Evolutionary conservation across 352 stramenopile genomes (phyloP).

Genomic region (Pythium sp.): DNA sequence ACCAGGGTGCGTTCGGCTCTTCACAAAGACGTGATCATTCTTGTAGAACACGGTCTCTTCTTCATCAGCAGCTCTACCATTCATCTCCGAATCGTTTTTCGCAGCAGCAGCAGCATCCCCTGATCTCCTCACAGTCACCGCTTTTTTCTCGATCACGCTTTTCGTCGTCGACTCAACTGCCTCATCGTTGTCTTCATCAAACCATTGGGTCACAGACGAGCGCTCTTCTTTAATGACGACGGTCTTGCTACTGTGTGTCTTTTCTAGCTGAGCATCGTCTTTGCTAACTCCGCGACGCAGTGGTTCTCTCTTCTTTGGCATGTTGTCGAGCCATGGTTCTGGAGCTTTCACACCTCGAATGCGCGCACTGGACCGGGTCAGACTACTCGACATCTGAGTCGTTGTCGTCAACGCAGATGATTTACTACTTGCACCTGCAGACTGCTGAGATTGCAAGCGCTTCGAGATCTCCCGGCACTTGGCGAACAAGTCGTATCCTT

Average conservation of each 20-base stretch:
- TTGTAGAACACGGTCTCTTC: slow-evolving; percentile 37
- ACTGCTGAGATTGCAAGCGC: slow-evolving; percentile 33
- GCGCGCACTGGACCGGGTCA: slow-evolving; percentile 10
- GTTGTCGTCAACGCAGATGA: background rate
- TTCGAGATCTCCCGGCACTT: slow-evolving; percentile 81
- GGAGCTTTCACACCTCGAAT: slow-evolving; percentile 46
- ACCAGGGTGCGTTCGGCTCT: slow-evolving; percentile 62
- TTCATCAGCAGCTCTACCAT: background rate
- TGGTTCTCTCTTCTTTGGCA: slow-evolving; percentile 5
- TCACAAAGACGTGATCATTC: slow-evolving; percentile 73
- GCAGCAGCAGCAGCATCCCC: background rate
- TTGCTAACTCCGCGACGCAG: slow-evolving; percentile 10
- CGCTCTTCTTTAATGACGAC: slow-evolving; percentile 27
- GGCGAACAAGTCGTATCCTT: slow-evolving; percentile 88
- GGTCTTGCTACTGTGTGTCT: slow-evolving; percentile 10
- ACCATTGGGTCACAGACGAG: slow-evolving; percentile 35
- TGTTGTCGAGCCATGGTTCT: slow-evolving; percentile 28
- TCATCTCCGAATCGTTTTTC: slow-evolving; percentile 15
- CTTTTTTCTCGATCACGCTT: slow-evolving; percentile 6
- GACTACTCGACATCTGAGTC: background rate
- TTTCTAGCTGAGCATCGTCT: slow-evolving; percentile 6
- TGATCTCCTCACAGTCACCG: background rate
- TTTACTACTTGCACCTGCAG: slow-evolving; percentile 8
- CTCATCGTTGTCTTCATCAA: slow-evolving; percentile 22
- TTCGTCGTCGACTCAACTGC: slow-evolving; percentile 1